Evolutionary conservation across 768 basidiomycete species (phyloP).

Genomic region (Stropharia rugosoannulata): DNA sequence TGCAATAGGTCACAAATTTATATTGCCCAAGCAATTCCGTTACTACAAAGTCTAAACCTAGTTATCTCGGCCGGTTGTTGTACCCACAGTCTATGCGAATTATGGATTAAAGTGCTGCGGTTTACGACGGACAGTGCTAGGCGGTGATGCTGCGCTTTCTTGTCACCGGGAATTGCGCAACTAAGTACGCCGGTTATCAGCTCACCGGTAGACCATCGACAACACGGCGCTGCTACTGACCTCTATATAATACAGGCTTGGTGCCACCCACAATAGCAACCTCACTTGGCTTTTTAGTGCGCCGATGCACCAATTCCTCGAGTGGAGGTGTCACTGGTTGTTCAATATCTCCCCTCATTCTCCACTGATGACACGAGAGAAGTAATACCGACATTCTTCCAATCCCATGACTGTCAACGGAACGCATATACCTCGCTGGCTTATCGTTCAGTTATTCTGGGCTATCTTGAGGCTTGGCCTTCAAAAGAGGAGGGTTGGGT

Average conservation of each 20-base stretch:
- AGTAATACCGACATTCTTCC: slow-evolving; percentile 5
- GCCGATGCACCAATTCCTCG: background rate
- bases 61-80: background rate
- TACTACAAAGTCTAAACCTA: background rate
- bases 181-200: slow-evolving; percentile 11
- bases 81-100: slow-evolving; percentile 12
- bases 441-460: slow-evolving; percentile 8
- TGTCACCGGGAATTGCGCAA: slow-evolving; percentile 14
- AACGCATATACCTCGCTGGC: background rate
- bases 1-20: background rate
- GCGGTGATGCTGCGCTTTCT: slow-evolving; percentile 20
- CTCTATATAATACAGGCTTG: background rate
- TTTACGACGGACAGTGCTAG: slow-evolving; percentile 7
- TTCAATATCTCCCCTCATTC: background rate
- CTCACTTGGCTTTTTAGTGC: background rate
- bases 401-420: background rate
- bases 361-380: background rate
- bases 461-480: background rate
- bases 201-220: slow-evolving; percentile 11
- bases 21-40: background rate
- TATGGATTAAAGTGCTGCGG: slow-evolving; percentile 14
- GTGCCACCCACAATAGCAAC: background rate
- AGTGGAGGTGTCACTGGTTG: background rate
- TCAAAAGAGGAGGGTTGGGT: background rate
- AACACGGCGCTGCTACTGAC: slow-evolving; percentile 8